A percentile compares a stretch with the other conserved stretches of the same genome.
Evolutionary conservation across 371 early-diverging fungal species (phyloP).

Genomic region (Mucor sp.): DNA sequence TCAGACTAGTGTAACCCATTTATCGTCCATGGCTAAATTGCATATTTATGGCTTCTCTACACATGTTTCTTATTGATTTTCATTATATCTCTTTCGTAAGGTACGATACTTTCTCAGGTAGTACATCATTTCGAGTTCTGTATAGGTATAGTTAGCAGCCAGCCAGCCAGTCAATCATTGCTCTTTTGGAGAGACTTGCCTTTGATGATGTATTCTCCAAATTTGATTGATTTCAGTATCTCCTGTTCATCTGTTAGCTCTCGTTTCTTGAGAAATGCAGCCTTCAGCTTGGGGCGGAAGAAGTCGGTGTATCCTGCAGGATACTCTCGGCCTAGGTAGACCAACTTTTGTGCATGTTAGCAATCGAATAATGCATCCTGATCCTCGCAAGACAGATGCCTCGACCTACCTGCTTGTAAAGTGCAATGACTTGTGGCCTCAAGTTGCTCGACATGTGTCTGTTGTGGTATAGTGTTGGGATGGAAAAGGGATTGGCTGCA

Average conservation of each 20-base stretch:
- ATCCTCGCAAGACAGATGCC: neutral
- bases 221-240: slow-evolving; percentile 62
- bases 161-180: neutral
- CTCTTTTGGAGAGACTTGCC: slow-evolving; percentile 27
- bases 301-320: slow-evolving; percentile 57
- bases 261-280: slow-evolving; percentile 67
- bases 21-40: slow-evolving; percentile 4
- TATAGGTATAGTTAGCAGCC: neutral
- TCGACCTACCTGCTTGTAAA: slow-evolving; percentile 55
- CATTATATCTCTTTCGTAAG: slow-evolving; percentile 61
- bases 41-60: slow-evolving; percentile 25
- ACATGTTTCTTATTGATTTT: slow-evolving; percentile 25
- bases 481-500: neutral
- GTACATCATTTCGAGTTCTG: slow-evolving; percentile 75
- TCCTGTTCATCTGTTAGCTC: slow-evolving; percentile 56
- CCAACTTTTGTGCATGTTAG: slow-evolving; percentile 36
- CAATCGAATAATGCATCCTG: neutral
- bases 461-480: neutral
- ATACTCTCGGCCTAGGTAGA: slow-evolving; percentile 65
- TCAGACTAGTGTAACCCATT: slow-evolving; percentile 23
- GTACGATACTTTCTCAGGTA: slow-evolving; percentile 75
- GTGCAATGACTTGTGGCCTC: slow-evolving; percentile 51
- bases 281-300: slow-evolving; percentile 62
- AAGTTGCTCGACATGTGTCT: slow-evolving; percentile 24
- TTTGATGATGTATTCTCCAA: slow-evolving; percentile 68